Conservation (phyloP, 2,329 filamentous ascomycete species). For the Amylocarpus encephaloides region DNA sequence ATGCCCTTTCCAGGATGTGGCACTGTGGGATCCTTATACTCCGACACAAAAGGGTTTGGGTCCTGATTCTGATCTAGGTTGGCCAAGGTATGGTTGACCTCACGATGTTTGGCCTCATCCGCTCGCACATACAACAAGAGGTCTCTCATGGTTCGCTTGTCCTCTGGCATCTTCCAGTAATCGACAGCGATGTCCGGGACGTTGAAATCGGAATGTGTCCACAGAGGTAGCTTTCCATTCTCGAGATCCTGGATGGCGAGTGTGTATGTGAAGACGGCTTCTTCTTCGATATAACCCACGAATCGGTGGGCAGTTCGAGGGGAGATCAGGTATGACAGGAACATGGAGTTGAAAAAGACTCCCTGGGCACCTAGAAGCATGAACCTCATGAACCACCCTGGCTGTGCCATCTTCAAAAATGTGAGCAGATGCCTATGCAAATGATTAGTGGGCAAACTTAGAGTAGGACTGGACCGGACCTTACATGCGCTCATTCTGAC, state of each 20-base stretch:
- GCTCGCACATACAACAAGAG: constrained; percentile 81
- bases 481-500: constrained; percentile 7
- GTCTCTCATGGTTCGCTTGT: constrained; percentile 74
- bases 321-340: constrained; percentile 79
- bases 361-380: constrained; percentile 91
- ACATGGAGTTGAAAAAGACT: constrained; percentile 93
- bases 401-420: constrained; percentile 86
- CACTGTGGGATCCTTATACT: constrained; percentile 63
- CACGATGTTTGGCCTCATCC: constrained; percentile 82
- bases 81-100: constrained; percentile 91
- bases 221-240: constrained; percentile 72
- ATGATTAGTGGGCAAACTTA: too few species aligned
- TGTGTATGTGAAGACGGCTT: constrained; percentile 93
- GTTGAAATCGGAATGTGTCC: constrained; percentile 60
- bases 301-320: constrained; percentile 90
- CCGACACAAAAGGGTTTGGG: constrained; percentile 85
- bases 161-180: constrained; percentile 94
- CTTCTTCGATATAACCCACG: constrained; percentile 94
- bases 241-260: constrained; percentile 84
- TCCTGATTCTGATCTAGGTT: constrained; percentile 84
- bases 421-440: constrained; percentile 74
- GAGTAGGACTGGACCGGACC: not conserved
- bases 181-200: constrained; percentile 84
- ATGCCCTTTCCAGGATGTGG: constrained; percentile 67
- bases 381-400: constrained; percentile 75